phyloP scores from a whole-genome alignment of 768 basidiomycete genomes.

The Sporobolomyces pararoseus region DNA sequence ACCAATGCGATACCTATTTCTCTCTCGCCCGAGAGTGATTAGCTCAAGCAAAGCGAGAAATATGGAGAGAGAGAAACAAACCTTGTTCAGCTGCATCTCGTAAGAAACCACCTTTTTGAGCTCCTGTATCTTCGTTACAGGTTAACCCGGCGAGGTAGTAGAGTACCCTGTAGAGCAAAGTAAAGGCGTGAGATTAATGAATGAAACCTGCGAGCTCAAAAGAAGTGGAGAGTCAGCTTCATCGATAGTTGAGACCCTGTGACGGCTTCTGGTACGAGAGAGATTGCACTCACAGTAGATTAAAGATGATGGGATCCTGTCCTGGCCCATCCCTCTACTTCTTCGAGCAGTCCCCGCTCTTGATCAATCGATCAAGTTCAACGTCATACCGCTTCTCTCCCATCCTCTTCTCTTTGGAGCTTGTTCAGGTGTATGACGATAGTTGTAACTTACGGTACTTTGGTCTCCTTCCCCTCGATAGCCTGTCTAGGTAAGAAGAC shows the following conservation, averaged over 20 bases:
- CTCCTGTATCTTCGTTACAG: slow-evolving; percentile 89
- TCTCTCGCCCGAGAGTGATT: too few relatives aligned
- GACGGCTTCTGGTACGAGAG: too few relatives aligned
- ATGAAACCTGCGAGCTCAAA: not conserved
- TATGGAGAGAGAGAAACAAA: slow-evolving; percentile 5
- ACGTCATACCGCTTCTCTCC: slow-evolving; percentile 1
- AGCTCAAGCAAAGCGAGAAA: too few relatives aligned
- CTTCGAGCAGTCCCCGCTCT: too few relatives aligned
- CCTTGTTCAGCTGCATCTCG: slow-evolving; percentile 71
- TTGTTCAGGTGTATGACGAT: not conserved
- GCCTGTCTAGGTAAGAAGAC: slow-evolving; percentile 74
- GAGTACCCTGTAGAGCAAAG: slow-evolving; percentile 53
- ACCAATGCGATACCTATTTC: slow-evolving; percentile 71
- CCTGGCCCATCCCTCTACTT: too few relatives aligned
- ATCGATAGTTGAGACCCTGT: not conserved
- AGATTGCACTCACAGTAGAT: too few relatives aligned
- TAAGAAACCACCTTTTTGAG: slow-evolving; percentile 91
- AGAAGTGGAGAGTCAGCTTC: not conserved
- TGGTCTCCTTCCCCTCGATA: slow-evolving; percentile 47
- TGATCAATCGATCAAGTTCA: too few relatives aligned
- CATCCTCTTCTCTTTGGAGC: not conserved
- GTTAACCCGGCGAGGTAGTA: slow-evolving; percentile 80
- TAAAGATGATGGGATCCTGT: too few relatives aligned
- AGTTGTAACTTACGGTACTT: slow-evolving; percentile 45
- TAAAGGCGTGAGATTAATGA: not conserved